Evolutionary conservation across 2,329 filamentous ascomycete species (phyloP).

Genomic region (Apiospora hydei): DNA sequence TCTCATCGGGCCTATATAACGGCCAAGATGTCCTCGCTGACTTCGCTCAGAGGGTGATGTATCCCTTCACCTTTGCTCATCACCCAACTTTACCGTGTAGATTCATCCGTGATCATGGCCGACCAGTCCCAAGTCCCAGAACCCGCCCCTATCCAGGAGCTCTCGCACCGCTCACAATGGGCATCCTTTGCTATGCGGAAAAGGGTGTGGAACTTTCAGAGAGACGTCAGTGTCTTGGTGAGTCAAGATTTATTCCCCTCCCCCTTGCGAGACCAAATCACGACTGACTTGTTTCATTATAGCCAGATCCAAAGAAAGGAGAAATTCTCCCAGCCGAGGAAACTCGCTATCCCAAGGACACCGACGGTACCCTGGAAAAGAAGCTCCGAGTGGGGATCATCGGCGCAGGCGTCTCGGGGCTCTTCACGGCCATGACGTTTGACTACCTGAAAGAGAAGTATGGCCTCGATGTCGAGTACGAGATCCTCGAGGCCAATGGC

Average conservation of each 20-base stretch:
- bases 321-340: neutral
- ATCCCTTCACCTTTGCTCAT: neutral
- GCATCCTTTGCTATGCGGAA: neutral
- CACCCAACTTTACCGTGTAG: neutral
- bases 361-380: neutral
- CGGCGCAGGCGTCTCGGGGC: conserved; percentile 30
- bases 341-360: neutral
- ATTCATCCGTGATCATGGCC: neutral
- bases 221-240: neutral
- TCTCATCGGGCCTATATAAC: neutral
- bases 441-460: conserved; percentile 25
- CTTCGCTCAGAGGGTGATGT: neutral
- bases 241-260: neutral
- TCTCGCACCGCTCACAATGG: conserved; percentile 2
- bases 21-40: neutral
- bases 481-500: conserved; percentile 33
- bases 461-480: conserved; percentile 27
- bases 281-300: neutral
- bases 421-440: conserved; percentile 32
- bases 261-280: neutral
- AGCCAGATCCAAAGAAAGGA: conserved; percentile 2
- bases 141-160: neutral
- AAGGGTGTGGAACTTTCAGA: conserved; percentile 1
- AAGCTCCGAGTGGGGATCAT: conserved; percentile 30
- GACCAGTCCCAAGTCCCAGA: neutral